Percentiles rank a stretch among this genome's conserved stretches.
These are phyloP conservation scores for Colletotrichum higginsianum DNA, from an alignment of 2,329 filamentous ascomycete genomes.

Conservation along the genomic window DNA sequence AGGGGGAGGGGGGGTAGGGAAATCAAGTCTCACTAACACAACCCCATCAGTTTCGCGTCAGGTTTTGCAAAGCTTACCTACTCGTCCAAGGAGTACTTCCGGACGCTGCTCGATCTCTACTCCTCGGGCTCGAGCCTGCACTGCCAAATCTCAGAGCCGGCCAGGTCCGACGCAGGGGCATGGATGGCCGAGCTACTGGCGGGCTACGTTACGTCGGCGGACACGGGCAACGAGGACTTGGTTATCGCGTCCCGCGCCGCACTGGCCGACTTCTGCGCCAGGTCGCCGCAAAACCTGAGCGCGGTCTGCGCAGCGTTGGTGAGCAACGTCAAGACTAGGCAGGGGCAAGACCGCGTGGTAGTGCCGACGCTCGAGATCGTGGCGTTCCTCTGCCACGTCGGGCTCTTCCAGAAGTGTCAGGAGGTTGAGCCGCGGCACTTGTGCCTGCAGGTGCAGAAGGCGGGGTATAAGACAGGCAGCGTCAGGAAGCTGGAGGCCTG, in stretches of 20 bases:
- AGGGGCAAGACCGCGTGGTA: constrained; percentile 77
- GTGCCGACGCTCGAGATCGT: constrained; percentile 84
- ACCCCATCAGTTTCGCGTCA: constrained; percentile 51
- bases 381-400: constrained; percentile 81
- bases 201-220: constrained; percentile 80
- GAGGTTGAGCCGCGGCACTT: constrained; percentile 67
- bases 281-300: constrained; percentile 56
- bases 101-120: constrained; percentile 65
- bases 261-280: constrained; percentile 69
- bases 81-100: constrained; percentile 74
- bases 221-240: constrained; percentile 83
- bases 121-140: constrained; percentile 52
- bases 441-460: constrained; percentile 80
- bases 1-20: background rate
- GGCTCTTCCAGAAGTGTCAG: constrained; percentile 59
- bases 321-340: constrained; percentile 66
- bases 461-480: constrained; percentile 87
- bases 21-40: constrained; percentile 38
- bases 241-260: constrained; percentile 78
- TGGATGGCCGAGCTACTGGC: constrained; percentile 72
- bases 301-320: constrained; percentile 67
- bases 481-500: constrained; percentile 86
- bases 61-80: constrained; percentile 60
- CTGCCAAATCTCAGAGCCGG: constrained; percentile 54
- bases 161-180: constrained; percentile 48